phyloP scores from a whole-genome alignment of 2,329 filamentous ascomycete genomes.

The Aspergillus viridinutans region DNA sequence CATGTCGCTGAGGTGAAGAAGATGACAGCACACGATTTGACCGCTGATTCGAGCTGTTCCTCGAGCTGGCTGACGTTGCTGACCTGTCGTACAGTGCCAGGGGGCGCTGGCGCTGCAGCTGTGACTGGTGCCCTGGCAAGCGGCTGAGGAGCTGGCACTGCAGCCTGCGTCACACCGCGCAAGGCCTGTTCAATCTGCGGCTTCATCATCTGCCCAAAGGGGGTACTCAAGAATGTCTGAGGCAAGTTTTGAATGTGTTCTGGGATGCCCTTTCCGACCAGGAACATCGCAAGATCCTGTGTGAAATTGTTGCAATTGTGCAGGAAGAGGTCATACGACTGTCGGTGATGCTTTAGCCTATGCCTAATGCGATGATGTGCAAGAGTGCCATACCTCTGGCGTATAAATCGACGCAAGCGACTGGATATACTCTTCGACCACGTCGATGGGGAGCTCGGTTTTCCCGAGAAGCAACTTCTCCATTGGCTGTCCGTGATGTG shows the following conservation, averaged over 20 bases:
- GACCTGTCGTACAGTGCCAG: constrained; percentile 57
- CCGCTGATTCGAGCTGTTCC: constrained; percentile 55
- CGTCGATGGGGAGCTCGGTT: constrained; percentile 73
- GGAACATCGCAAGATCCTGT: constrained; percentile 84
- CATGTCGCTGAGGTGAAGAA: constrained; percentile 93
- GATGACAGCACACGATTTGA: constrained; percentile 68
- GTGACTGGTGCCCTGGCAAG: constrained; percentile 15
- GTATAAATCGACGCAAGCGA: constrained; percentile 81
- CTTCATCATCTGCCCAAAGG: constrained; percentile 81
- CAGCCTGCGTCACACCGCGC: constrained; percentile 58
- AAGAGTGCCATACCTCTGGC: constrained; percentile 52
- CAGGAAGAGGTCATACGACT: constrained; percentile 82
- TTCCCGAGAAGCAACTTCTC: constrained; percentile 69
- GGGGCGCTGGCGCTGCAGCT: constrained; percentile 9
- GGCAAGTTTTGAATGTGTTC: constrained; percentile 81
- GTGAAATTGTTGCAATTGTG: constrained; percentile 99
- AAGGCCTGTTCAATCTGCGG: constrained; percentile 67
- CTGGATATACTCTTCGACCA: constrained; percentile 82
- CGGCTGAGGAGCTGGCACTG: constrained; percentile 29
- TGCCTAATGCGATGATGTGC: not conserved
- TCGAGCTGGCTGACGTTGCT: constrained; percentile 59
- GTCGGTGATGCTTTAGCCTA: constrained; percentile 8
- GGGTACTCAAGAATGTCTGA: constrained; percentile 76
- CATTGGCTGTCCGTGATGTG: constrained; percentile 82
- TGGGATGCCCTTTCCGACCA: constrained; percentile 84